Base-by-base conservation (phyloP, 1,139 yeast genomes). In the Fermentozyma sake region DNA sequence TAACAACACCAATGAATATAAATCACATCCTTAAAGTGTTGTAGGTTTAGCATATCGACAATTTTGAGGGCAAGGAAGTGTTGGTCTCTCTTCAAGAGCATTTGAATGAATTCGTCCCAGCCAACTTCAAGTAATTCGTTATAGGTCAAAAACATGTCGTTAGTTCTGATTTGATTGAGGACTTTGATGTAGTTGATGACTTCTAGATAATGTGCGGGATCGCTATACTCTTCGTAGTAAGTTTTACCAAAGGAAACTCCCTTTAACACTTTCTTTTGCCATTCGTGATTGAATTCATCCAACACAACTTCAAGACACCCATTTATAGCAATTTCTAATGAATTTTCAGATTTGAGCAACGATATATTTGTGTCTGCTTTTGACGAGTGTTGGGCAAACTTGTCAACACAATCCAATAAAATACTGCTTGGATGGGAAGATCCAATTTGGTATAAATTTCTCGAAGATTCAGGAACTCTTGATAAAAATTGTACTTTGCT, bases 241-340 rank as follows among this genome's bases (percentile, higher is more conserved):
- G 85, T 68, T 48, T 89, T 91, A 1, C 96, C 98, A 56, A 89
- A 85, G 0, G 86, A 68, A 0, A 91, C 96, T 1, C 96, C 95
- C 35, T 76, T 69, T 18, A 91, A 56, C 4, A 91, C 61, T 31
- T 72, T 74, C 48, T 87, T 87, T 44, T 91, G 98, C 81, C 91
- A 74, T 28, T 65, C 61, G 0, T 82, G 71, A 34, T 79, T 83
- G 43, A 84, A 76, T 44, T 89, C 97, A 29, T 79, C 79, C 6
- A 78, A 56, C 1, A 96, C 83, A 0, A 93, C 94, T 3, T 69
- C 60, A 7, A 89, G 68, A 48, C 96, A 85, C 14, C 72, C 73
- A 19, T 70, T 68, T 2, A 89, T 79, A 1, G 96, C 96, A 7
- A 57, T 58, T 0, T 60, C 55, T 14, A 91, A 56, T 13, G 69